Percentiles rank a stretch among this genome's conserved stretches.
phyloP scores from a whole-genome alignment of 163 green algal species.

The Scenedesmus sp. region DNA sequence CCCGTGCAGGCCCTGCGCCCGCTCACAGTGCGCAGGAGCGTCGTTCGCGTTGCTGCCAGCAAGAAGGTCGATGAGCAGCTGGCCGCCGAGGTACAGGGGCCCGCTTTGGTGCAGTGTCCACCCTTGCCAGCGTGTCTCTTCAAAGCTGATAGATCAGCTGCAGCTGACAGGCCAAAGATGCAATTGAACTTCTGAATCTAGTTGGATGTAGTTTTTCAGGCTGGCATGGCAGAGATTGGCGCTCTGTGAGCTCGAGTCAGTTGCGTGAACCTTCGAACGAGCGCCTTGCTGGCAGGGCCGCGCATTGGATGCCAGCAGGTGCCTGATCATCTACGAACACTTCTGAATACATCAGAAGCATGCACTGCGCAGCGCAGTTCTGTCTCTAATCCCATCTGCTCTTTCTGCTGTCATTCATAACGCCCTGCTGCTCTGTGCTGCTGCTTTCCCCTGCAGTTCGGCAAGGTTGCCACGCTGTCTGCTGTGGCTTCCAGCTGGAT shows the following conservation, averaged over 20 bases:
- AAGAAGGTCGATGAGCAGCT: slow-evolving; percentile 8
- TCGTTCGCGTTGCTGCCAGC: slow-evolving; percentile 32
- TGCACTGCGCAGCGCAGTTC: neutral
- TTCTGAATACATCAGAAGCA: neutral
- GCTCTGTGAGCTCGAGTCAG: neutral
- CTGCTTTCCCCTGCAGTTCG: slow-evolving; percentile 12
- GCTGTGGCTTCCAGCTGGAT: slow-evolving; percentile 48
- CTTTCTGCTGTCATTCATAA: neutral
- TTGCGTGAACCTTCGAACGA: slow-evolving; percentile 7
- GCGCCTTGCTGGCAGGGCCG: neutral
- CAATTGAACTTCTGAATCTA: neutral
- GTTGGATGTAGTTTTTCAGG: neutral
- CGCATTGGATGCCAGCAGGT: neutral
- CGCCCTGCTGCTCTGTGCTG: neutral
- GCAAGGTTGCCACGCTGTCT: slow-evolving; percentile 46
- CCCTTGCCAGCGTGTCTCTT: slow-evolving; percentile 31
- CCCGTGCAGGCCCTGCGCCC: neutral
- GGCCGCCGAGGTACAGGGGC: neutral
- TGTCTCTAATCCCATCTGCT: neutral
- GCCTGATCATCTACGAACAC: neutral
- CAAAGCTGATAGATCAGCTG: slow-evolving; percentile 18
- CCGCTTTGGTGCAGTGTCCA: neutral
- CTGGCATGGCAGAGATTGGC: neutral
- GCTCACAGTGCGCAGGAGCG: slow-evolving; percentile 30
- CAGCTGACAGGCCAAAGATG: neutral